Evolutionary conservation across 306 rosid species (phyloP).

Genomic region (Castanospermum australe): DNA sequence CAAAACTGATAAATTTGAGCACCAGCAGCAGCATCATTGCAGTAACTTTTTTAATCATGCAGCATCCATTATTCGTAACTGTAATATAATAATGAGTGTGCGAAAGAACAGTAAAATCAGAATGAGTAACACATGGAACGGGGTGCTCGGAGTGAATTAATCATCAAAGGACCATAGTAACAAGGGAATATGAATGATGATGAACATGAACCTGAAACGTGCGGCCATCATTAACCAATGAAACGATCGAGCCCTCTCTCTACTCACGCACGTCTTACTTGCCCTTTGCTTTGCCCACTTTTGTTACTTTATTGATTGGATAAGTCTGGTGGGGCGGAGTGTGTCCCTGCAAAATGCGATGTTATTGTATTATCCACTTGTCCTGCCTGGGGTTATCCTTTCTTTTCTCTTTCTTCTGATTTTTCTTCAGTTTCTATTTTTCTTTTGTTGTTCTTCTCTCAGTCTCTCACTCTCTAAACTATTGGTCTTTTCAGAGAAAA

Average conservation of each 20-base stretch:
- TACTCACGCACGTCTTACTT: not conserved
- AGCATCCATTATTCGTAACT: slow-evolving; percentile 7
- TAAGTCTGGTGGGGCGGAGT: slow-evolving; percentile 23
- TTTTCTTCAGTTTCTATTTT: not conserved
- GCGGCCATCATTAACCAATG: slow-evolving; percentile 81
- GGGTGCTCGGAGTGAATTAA: slow-evolving; percentile 25
- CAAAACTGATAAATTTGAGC: not conserved
- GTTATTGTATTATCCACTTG: slow-evolving; percentile 37
- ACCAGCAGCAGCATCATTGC: not conserved
- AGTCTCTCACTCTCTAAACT: not conserved
- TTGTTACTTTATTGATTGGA: slow-evolving; percentile 14
- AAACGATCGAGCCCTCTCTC: slow-evolving; percentile 44
- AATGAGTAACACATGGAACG: not conserved
- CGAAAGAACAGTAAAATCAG: not conserved
- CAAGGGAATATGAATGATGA: slow-evolving; percentile 43
- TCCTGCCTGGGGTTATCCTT: not conserved
- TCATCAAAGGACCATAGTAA: slow-evolving; percentile 37
- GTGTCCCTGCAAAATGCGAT: slow-evolving; percentile 34
- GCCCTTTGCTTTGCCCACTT: not conserved
- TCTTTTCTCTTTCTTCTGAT: not conserved
- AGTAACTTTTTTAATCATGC: slow-evolving; percentile 31
- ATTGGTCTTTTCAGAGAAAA: not conserved
- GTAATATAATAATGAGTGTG: slow-evolving; percentile 31
- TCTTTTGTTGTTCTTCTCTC: not conserved
- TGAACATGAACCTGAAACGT: slow-evolving; percentile 51